Conservation (phyloP, 495 filamentous ascomycete species). For the Neurospora sp. region DNA sequence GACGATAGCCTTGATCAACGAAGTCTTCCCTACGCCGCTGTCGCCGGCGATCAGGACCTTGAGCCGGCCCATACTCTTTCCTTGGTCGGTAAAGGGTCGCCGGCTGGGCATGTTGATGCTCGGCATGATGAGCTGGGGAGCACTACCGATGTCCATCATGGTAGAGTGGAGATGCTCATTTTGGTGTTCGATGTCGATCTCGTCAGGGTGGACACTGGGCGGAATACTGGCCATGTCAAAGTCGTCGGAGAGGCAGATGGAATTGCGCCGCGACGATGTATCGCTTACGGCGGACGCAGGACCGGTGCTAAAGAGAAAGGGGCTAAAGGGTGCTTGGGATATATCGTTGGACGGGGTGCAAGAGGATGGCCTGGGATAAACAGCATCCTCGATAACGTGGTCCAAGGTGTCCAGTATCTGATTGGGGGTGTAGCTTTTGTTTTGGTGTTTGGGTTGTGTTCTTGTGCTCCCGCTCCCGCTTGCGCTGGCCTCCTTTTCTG, state of each 20-base stretch:
- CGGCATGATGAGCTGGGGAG: conserved; percentile 93
- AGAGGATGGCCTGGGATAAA: conserved; percentile 4
- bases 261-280: conserved; percentile 47
- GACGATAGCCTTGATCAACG: conserved; percentile 84
- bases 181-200: conserved; percentile 5
- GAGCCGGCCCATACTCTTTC: conserved; percentile 73
- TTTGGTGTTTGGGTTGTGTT: not conserved
- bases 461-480: not conserved
- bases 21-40: conserved; percentile 79
- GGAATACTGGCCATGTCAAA: conserved; percentile 18
- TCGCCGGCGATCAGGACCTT: conserved; percentile 84
- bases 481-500: not conserved
- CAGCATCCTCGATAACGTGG: not conserved
- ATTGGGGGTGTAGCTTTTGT: not conserved
- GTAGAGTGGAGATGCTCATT: conserved; percentile 8
- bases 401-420: not conserved
- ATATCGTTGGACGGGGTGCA: conserved; percentile 16
- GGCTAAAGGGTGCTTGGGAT: conserved; percentile 44
- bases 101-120: conserved; percentile 91
- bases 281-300: conserved; percentile 37
- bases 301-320: conserved; percentile 38
- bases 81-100: conserved; percentile 80
- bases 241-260: conserved; percentile 44
- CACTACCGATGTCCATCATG: conserved; percentile 44
- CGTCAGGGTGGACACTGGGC: conserved; percentile 3